A percentile compares a stretch with the other conserved stretches of the same genome.
Evolutionary conservation across 192 early-diverging fungal species (phyloP).

Genomic region (Thamnidium elegans): DNA sequence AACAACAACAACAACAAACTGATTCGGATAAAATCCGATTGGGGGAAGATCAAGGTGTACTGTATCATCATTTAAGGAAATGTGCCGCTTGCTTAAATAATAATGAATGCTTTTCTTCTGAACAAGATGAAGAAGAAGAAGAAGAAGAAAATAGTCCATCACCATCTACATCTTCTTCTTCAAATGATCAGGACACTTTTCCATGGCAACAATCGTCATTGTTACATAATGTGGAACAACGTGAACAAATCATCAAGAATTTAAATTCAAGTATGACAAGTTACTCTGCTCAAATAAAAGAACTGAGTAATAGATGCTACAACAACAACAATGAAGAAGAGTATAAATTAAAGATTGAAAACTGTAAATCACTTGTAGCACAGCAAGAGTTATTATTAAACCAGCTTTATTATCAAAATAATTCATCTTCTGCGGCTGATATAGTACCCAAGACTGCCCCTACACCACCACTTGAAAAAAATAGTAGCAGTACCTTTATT

Average conservation of each 20-base stretch:
- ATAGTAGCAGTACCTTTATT: not conserved
- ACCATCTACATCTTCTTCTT: not conserved
- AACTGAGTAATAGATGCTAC: too few species aligned
- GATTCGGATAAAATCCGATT: not conserved
- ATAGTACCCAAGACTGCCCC: not conserved
- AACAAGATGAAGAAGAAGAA: not conserved
- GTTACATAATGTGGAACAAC: not conserved
- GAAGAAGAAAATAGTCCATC: not conserved
- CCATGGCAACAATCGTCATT: too few species aligned
- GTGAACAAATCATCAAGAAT: not conserved
- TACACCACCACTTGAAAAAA: not conserved
- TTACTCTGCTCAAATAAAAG: not conserved
- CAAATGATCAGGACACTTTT: not conserved
- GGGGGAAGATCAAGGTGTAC: not conserved
- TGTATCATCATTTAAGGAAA: too few species aligned
- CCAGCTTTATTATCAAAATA: not conserved
- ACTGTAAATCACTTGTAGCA: constrained; percentile 4
- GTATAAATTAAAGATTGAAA: constrained; percentile 4
- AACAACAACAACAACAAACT: constrained; percentile 3
- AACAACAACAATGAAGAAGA: too few species aligned
- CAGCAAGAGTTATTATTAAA: not conserved
- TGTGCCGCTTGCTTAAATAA: too few species aligned
- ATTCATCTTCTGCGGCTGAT: not conserved
- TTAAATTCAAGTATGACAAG: constrained; percentile 4
- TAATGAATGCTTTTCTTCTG: not conserved